Base-by-base conservation (phyloP, 768 basidiomycete genomes). In the Xerocomus potaroensis region DNA sequence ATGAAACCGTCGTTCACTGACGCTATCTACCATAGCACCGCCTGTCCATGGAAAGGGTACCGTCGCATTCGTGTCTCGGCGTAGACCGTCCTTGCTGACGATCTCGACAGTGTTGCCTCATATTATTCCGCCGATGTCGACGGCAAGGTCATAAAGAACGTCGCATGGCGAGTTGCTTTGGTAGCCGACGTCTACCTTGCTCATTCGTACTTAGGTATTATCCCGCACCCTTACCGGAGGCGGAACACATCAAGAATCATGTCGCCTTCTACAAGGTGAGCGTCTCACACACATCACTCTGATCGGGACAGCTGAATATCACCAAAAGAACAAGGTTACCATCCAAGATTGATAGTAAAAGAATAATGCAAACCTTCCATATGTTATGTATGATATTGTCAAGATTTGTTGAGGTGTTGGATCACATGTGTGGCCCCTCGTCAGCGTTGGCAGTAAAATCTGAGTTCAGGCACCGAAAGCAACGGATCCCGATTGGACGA, bases 261-360 rank as follows among this genome's bases (percentile, higher is more conserved):
- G 72, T 89, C 18, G 89, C 87, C 0, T 89, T 91, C 60, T 86
- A 91, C 72, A 87, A 87, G 75, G 86, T 79, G 48, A 61, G 57
- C n/a, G n/a, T 18, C n/a, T 33, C 18, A 18, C 26, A 7, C 16
- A 14, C 31, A 11, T 24, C n/a, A 5, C 26, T 27, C 14, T 5
- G 42, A 27, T 32, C 24, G 19, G 37, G 27, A 18, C 38, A 4
- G 24, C 39, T 50, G 33, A 50, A 4, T 18, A 5, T 38, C 33
- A 4, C 30, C 14, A 7, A 45, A 46, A 60, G 59, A 46, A 48
- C 53, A 60, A 62, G 41, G 57, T 62, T 0, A 5, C 29, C 21
- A 59, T 62, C 32, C 4, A 55, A 31, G 59, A 42, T 10, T 61
- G 19, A 58, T 27, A n/a, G n/a, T n/a, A n/a, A n/a, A n/a, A n/a